These are phyloP conservation scores for sunflower (Helianthus annuus) DNA, from an alignment of 129 eudicot species.

Conservation along the genomic window HanXRQr2.0-SUNRISE NC_035443.2:26255333-26255832, in stretches of 20 bases:
- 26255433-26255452: conserved; percentile 58
- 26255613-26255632: conserved; percentile 15
- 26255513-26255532: conserved; percentile 23
- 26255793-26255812: no score
- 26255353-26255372: conserved; percentile 16
- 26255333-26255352: neutral
- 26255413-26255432: conserved; percentile 50
- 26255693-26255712: conserved; percentile 4
- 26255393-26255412: conserved; percentile 41
- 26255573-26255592: conserved; percentile 47
- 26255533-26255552: conserved; percentile 55
- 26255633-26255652: conserved; percentile 8
- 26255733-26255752: conserved; percentile 22
- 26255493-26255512: conserved; percentile 8
- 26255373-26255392: conserved; percentile 39
- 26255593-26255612: conserved; percentile 17
- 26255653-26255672: conserved; percentile 8
- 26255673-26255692: conserved; percentile 4
- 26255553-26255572: conserved; percentile 64
- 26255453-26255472: conserved; percentile 38
- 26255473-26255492: conserved; percentile 22
- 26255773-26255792: no score
- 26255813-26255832: no score
- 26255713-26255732: neutral
- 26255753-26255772: neutral